Percentiles rank a stretch among this genome's conserved stretches.
phyloP scores from a whole-genome alignment of 176 grass and related monocot species.

The Aegilops tauschii region DNA sequence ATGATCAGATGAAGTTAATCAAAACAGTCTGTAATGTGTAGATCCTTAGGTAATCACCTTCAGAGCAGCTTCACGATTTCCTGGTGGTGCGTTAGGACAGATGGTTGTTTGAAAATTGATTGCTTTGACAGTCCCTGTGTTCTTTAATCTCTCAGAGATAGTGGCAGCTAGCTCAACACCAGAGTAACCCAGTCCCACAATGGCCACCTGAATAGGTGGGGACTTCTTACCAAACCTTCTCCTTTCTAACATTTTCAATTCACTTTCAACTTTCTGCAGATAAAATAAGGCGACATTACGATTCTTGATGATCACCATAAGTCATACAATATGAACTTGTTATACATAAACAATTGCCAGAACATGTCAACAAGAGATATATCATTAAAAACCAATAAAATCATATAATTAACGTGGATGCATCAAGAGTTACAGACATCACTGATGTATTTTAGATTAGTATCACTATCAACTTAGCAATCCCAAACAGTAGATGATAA shows the following conservation, averaged over 20 bases:
- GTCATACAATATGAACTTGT: not conserved
- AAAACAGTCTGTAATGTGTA: not conserved
- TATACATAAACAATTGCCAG: not conserved
- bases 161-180: slow-evolving; percentile 95
- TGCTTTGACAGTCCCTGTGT: slow-evolving; percentile 82
- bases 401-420: not conserved
- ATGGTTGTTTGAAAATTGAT: slow-evolving; percentile 84
- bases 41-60: slow-evolving; percentile 56
- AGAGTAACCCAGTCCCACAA: slow-evolving; percentile 92
- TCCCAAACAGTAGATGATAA: slow-evolving; percentile 1
- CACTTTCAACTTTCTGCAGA: slow-evolving; percentile 79
- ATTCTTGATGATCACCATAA: not conserved
- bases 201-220: slow-evolving; percentile 64
- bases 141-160: slow-evolving; percentile 87
- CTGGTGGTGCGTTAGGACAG: slow-evolving; percentile 78
- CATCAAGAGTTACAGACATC: not conserved
- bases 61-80: slow-evolving; percentile 84
- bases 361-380: not conserved
- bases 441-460: not conserved
- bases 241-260: slow-evolving; percentile 77
- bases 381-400: not conserved
- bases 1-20: not conserved
- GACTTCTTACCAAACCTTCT: slow-evolving; percentile 66
- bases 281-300: not conserved
- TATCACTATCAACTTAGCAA: not conserved